Percentiles rank a stretch among this genome's conserved stretches.
Conservation (phyloP, 2,329 filamentous ascomycete species). For the Xylariales sp. region DNA sequence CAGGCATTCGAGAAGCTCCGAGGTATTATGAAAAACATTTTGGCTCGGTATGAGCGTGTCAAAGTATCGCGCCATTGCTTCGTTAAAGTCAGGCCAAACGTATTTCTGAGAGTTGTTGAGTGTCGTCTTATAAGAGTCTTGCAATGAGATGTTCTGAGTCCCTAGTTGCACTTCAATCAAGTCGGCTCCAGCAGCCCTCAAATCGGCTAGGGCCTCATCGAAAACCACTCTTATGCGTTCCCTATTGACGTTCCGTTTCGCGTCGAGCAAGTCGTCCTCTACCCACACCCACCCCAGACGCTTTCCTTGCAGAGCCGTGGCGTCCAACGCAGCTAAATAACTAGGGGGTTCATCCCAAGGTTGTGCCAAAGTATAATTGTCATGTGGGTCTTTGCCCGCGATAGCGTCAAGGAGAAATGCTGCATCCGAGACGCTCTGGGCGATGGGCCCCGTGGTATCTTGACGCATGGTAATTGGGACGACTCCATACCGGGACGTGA, state of each 20-base stretch:
- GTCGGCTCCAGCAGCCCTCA: conserved; percentile 12
- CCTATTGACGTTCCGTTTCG: conserved; percentile 5
- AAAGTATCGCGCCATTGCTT: conserved; percentile 11
- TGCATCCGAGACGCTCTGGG: conserved; percentile 53
- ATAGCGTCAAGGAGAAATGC: conserved; percentile 53
- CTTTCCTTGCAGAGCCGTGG: conserved; percentile 44
- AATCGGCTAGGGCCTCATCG: conserved; percentile 11
- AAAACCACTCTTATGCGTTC: conserved; percentile 10
- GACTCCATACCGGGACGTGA: conserved; percentile 55
- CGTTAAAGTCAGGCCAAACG: conserved; percentile 10
- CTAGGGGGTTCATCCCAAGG: conserved; percentile 48
- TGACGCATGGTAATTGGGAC: conserved; percentile 53
- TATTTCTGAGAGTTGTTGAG: conserved; percentile 6
- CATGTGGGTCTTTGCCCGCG: conserved; percentile 44
- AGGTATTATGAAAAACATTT: conserved; percentile 3
- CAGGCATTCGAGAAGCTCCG: conserved; percentile 11
- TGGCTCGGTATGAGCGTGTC: not conserved
- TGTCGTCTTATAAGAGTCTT: not conserved
- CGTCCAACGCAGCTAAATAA: conserved; percentile 49
- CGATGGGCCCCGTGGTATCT: conserved; percentile 55
- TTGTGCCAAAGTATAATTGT: conserved; percentile 54
- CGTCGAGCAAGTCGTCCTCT: conserved; percentile 5
- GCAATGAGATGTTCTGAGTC: not conserved
- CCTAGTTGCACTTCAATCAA: conserved; percentile 11
- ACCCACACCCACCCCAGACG: conserved; percentile 47